Conservation (phyloP, 2,329 filamentous ascomycete genomes). For the Aspergillus pseudotamarii region DNA sequence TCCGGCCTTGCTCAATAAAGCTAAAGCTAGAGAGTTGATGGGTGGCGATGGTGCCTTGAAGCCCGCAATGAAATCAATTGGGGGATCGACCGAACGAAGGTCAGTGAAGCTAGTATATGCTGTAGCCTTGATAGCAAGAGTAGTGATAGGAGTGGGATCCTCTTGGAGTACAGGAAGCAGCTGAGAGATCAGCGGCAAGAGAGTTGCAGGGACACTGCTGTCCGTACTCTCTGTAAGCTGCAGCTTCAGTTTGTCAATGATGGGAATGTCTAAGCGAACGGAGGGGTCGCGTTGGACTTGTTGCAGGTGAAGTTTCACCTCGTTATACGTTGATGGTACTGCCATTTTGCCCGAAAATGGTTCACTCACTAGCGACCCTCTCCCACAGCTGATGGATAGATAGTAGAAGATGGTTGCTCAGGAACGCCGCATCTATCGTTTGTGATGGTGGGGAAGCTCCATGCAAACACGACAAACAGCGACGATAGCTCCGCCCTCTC, state of each 20-base stretch:
- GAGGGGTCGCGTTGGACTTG: conserved; percentile 49
- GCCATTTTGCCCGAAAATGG: conserved; percentile 29
- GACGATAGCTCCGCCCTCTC: conserved; percentile 16
- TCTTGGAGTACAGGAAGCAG: conserved; percentile 58
- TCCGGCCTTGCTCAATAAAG: conserved; percentile 60
- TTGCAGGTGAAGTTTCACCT: conserved; percentile 47
- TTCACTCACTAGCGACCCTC: neutral
- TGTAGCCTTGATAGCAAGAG: conserved; percentile 55
- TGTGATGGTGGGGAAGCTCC: conserved; percentile 29
- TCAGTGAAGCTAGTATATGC: conserved; percentile 54
- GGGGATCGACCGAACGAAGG: conserved; percentile 50
- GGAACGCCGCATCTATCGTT: neutral
- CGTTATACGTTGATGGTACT: conserved; percentile 38
- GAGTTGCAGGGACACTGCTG: conserved; percentile 39
- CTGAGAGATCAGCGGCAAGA: conserved; percentile 51
- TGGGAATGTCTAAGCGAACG: conserved; percentile 48
- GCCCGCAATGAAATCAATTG: conserved; percentile 58
- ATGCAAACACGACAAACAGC: conserved; percentile 37
- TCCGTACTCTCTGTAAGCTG: conserved; percentile 43
- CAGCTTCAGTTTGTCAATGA: conserved; percentile 56
- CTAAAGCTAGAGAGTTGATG: conserved; percentile 60
- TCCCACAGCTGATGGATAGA: neutral
- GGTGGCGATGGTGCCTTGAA: conserved; percentile 54
- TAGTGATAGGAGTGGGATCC: conserved; percentile 59
- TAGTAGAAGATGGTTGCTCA: neutral